A percentile compares a stretch with the other conserved stretches of the same genome.
phyloP scores from a whole-genome alignment of 345 rosid genomes.

The Brassica napus region DNA sequence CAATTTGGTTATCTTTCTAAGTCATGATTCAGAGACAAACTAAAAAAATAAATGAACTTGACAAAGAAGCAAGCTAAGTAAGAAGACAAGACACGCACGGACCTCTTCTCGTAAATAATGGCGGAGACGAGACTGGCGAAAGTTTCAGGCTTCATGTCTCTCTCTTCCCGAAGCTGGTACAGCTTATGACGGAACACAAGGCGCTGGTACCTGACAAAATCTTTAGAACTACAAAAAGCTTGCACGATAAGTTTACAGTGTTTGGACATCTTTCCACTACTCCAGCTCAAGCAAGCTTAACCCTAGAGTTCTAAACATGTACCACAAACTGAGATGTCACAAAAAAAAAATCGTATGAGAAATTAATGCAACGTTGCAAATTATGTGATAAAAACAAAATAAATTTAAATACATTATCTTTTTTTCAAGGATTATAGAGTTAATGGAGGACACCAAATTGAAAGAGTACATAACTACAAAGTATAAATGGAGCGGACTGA shows the following conservation, averaged over 20 bases:
- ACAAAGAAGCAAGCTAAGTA: background rate
- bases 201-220: conserved; percentile 68
- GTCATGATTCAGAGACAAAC: background rate
- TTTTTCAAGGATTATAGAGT: too few relatives aligned
- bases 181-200: conserved; percentile 84
- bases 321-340: too few relatives aligned
- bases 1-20: conserved; percentile 11
- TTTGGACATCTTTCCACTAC: conserved; percentile 48
- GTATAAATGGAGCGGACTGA: too few relatives aligned
- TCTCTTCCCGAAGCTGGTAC: conserved; percentile 90
- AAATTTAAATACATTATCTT: too few relatives aligned
- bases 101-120: conserved; percentile 95
- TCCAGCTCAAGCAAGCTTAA: too few relatives aligned
- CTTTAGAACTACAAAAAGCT: background rate
- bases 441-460: too few relatives aligned
- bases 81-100: background rate
- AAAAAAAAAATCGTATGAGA: too few relatives aligned
- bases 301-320: too few relatives aligned
- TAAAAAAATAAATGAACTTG: background rate
- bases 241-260: conserved; percentile 49
- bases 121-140: conserved; percentile 95
- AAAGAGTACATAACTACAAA: too few relatives aligned
- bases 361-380: too few relatives aligned
- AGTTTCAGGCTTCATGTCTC: conserved; percentile 98
- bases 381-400: too few relatives aligned